Evolutionary conservation across 805 yeast species (phyloP), one percentile per base, ranked within the genome.

Genomic region (Candida dajiaensis): DNA sequence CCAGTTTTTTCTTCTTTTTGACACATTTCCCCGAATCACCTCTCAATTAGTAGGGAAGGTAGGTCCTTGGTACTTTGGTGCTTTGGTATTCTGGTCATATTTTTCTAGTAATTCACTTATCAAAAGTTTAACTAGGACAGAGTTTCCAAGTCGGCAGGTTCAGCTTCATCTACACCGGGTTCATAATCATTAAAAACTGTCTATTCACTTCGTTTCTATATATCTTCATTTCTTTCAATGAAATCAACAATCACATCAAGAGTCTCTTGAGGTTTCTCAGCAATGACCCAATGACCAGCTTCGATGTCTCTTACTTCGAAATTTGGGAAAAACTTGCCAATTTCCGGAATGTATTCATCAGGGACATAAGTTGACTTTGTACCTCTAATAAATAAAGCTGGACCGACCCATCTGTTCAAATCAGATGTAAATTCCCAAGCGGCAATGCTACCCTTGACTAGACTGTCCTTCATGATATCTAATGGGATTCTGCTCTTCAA

Each of bases 281-380:
- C 79, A 53, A 88, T 88, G 15, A 90, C 77, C 96, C 97, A 92
- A 64, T 92, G 99, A 2, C 97, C 97, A 0, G 90, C 78, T 18
- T 87, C 83, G 21, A 94, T 69, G 58, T 85, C 96, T 40, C 77
- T 71, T 13, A 86, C 66, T 50, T 80, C 85, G 58, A 89, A 89
- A 22, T 72, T 69, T 0, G 97, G 97, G 67, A 89, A 92, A 58
- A 77, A 86, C 46, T 69, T 66, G 1, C 90, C 95, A 43, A 89
- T 83, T 18, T 77, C 77, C 0, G 85, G 82, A 20, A 89, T 62
- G 23, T 76, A 78, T 50, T 89, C 96, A 62, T 90, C 97, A 0
- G 95, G 83, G 18, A 92, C 82, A 61, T 88, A 90, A 6, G 70
- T 65, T 1, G 96, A 85, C 40, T 78, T 70, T 0, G 84, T 71